A percentile compares a stretch with the other conserved stretches of the same genome.
Conservation (phyloP, 768 basidiomycete genomes). For the Lactarius psammicola region DNA sequence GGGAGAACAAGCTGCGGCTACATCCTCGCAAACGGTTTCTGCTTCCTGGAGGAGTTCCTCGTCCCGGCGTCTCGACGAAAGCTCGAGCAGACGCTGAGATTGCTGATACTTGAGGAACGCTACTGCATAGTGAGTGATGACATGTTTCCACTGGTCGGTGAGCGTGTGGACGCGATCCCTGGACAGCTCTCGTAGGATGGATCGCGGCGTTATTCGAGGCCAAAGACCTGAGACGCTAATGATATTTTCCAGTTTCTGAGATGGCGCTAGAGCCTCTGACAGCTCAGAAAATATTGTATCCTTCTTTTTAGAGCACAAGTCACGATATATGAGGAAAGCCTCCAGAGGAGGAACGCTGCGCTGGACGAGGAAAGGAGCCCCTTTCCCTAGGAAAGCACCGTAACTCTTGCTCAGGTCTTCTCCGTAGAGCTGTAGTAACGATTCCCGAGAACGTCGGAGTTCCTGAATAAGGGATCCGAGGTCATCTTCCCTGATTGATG, state of each 20-base stretch:
- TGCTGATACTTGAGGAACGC: constrained; percentile 10
- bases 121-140: neutral
- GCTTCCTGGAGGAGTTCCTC: constrained; percentile 18
- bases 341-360: neutral
- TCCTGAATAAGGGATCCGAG: constrained; percentile 1
- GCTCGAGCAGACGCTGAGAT: constrained; percentile 16
- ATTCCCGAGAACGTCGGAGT: neutral
- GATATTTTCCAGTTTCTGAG: neutral
- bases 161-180: constrained; percentile 25
- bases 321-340: neutral
- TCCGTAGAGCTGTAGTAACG: constrained; percentile 6
- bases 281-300: neutral
- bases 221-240: neutral
- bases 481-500: neutral
- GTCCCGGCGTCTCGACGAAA: neutral
- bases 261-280: neutral
- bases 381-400: neutral
- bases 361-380: neutral
- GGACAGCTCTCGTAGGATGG: constrained; percentile 28
- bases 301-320: neutral
- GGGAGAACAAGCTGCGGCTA: neutral
- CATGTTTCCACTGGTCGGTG: neutral
- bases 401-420: constrained; percentile 5
- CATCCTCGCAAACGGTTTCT: neutral
- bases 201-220: constrained; percentile 17